Base-by-base conservation (phyloP, 768 basidiomycete genomes). In the Psilocybe azurescens region DNA sequence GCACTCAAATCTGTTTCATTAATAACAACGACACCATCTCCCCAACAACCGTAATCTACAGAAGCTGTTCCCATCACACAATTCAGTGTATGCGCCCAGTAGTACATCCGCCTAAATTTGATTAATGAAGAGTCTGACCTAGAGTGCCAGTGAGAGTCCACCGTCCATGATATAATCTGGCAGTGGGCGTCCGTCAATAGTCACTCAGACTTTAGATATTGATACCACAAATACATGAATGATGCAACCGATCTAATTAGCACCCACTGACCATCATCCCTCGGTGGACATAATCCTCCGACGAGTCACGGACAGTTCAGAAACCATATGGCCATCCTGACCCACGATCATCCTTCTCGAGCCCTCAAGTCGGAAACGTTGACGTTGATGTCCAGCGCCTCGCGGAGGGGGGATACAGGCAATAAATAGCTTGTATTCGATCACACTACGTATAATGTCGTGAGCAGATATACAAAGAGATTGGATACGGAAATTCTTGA, bases 351-450 rank as follows among this genome's bases (percentile, higher is more conserved):
- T 39, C 7, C 6, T 28, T 24, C 4, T 36, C 36, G 4, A n/a
- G 16, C 18, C 2, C 18, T 5, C 52, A 13, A 53, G n/a, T 20
- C 33, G 32, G 33, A 53, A n/a, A 16, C n/a, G 13, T 36, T 38
- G 52, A 53, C 52, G 33, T 44, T 44, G 41, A 44, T n/a, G 38
- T 44, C 18, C 48, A 50, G 29, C 54, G 20, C 28, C 53, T 33
- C 53, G 30, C 20, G 33, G 20, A 20, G 38, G 38, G 56, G 24
- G 59, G 56, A 29, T 60, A 24, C 30, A 47, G 30, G 62, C n/a
- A 54, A 66, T 63, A 63, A 66, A 66, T 62, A 66, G 50, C 14
- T 62, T 66, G 58, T 44, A 66, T 66, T 66, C 50, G 24, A 36
- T 56, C 53, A 48, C 29, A 44, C 41, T 44, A 13, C 41, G n/a